Base-by-base conservation (phyloP, 129 eudicot species). In the Arctium lappa region DNA sequence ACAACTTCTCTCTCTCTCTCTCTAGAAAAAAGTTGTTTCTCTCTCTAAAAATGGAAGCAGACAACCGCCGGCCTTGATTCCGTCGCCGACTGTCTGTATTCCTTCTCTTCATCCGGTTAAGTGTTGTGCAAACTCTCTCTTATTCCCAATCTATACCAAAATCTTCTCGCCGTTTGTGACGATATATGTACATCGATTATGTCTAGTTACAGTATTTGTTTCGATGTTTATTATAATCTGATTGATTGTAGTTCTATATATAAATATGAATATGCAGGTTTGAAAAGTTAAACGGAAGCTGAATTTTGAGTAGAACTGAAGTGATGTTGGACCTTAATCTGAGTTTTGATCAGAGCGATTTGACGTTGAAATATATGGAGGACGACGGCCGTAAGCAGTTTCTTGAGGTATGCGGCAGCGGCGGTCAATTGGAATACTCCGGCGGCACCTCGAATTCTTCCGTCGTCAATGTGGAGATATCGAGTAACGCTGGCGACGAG, bases 271-370 rank as follows among this genome's bases (percentile, higher is more conserved):
- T 74, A 50, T 73, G 39, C 69, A 76, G 77, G 86, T 48, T 76
- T 70, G 78, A 81, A 40, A 56, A 40, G 73, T 63, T 36, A 65
- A 29, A 9, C 16, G 40, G 76, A 75, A 68, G 76, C 81, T 82
- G 76, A 44, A 48, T 29, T 82, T 63, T 72, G 80, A 76, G 60
- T 22, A 80, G 44, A 29, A 66, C 30, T 66, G 72, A 69, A 75
- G 74, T 86, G 87, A 92, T 92, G 97, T 82, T 92, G 34, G 90
- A 87, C 88, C 91, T 91, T 72, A 91, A 92, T 92, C 88, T 91
- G 39, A 46, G 79, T 60, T 44, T 82, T 62, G 79, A 76, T 79
- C 84, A 89, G 72, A 46, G 87, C 6, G 73, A 80, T 63, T 81
- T 85, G 78, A 84, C 78, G 78, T 63, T 46, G 72, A 83, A 79